Evolutionary conservation across 176 grass and related monocot genomes (phyloP), one percentile per base, ranked within the genome.

Genomic region (Carex parvula): DNA sequence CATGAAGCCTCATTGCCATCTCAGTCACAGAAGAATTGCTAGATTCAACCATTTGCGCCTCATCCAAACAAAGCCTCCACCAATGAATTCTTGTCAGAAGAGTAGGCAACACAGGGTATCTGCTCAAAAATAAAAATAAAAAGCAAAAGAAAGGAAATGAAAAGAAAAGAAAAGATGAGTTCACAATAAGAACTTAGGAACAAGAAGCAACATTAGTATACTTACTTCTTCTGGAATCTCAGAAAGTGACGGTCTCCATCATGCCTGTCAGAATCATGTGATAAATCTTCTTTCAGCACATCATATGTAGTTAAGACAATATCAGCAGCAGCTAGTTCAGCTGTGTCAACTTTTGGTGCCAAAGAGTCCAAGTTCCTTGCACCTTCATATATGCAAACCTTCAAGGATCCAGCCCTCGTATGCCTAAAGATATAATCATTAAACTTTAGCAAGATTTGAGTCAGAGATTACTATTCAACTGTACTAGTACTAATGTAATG

Each of bases 61-160:
- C 95, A 92, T 98, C 95, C 88, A 98, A 91, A 90, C 95, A 98
- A 62, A 93, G 89, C 32, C 95, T 86, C 95, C 95, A 98, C 92
- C 95, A 98, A 53, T 93, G 83, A 59, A 98, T 86, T 84, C 91
- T 98, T 86, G 95, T 98, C 83, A 98, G 83, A 44, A 94, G 74
- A 77, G 95, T 98, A 75, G 95, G 95, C 86, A 90, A 82, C 78
- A 98, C 89, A 67, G 95, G 92, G 69, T 94, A 98, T 85, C 95
- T 98, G 85, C 39, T 83, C 18, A 60, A 20, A 59, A 12, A 18
- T 30, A 11, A 57, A 74, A 46, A 64, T 18, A 41, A 41, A 10
- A 5, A 39, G 5, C 65, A 57, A 55, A 12, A 10, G 46, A 52
- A 10, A 42, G 1, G 2, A 17, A 30, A 57, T 8, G 32, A 2